phyloP scores from a whole-genome alignment of 306 rosid genomes.

The Glycine latifolia region DNA sequence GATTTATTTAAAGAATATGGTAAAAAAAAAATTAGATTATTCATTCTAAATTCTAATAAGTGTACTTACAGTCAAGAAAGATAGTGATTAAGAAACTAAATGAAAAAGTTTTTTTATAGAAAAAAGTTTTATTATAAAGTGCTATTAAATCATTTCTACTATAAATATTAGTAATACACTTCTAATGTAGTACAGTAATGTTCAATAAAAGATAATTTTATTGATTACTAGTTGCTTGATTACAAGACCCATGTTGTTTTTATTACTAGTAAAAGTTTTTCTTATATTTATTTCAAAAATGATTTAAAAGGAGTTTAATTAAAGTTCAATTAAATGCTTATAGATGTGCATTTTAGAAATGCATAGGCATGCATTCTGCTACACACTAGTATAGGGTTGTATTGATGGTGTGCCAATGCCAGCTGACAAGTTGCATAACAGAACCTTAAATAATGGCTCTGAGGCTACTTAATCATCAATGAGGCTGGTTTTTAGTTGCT shows the following conservation, averaged over 20 bases:
- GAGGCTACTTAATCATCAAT: slow-evolving; percentile 52
- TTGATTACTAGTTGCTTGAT: no score
- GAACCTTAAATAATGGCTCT: slow-evolving; percentile 48
- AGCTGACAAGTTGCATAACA: slow-evolving; percentile 56
- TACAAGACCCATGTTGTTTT: no score
- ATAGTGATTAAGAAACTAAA: not conserved
- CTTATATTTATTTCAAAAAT: not conserved
- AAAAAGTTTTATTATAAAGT: no score
- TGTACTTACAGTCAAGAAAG: no score
- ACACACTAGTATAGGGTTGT: slow-evolving; percentile 39
- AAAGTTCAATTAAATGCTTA: no score
- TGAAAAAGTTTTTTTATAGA: no score
- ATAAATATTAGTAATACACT: no score
- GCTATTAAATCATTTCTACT: no score
- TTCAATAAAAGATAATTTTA: no score
- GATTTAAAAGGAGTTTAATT: not conserved
- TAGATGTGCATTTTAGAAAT: not conserved
- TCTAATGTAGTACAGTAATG: no score
- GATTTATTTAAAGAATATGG: no score
- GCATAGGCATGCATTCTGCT: slow-evolving; percentile 1
- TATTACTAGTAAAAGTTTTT: no score
- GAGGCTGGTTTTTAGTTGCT: slow-evolving; percentile 59
- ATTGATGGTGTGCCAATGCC: slow-evolving; percentile 54
- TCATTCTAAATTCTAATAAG: not conserved
- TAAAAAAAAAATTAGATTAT: not conserved